A percentile compares a stretch with the other conserved stretches of the same genome.
Evolutionary conservation across 805 yeast genomes (phyloP).

Genomic region (Kockiozyma suomiensis): DNA sequence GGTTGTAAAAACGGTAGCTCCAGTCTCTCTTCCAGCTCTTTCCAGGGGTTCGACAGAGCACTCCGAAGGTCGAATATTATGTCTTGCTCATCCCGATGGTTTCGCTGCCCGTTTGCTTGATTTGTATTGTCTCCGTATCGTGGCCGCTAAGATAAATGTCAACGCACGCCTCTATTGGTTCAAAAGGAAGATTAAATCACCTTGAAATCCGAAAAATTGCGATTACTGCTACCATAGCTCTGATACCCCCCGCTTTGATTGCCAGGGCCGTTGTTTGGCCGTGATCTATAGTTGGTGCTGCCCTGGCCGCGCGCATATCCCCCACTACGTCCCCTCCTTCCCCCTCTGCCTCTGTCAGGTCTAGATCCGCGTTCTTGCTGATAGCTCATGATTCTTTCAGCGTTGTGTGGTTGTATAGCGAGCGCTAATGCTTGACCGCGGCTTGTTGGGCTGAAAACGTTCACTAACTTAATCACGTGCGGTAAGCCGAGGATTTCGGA

Average conservation of each 20-base stretch:
- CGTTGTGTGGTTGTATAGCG: neutral
- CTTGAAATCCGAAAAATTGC: neutral
- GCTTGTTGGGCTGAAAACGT: neutral
- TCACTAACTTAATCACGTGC: slow-evolving; percentile 3
- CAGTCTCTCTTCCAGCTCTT: slow-evolving; percentile 18
- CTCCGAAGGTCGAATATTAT: slow-evolving; percentile 3
- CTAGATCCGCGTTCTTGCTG: neutral
- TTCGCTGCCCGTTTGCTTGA: neutral
- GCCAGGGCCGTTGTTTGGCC: neutral
- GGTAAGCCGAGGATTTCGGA: slow-evolving; percentile 4
- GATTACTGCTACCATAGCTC: neutral
- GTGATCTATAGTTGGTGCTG: neutral
- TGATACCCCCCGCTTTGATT: slow-evolving; percentile 11
- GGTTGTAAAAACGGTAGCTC: slow-evolving; percentile 20
- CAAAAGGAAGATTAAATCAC: neutral
- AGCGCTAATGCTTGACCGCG: neutral
- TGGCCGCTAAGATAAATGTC: neutral
- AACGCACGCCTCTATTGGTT: neutral
- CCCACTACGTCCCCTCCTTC: slow-evolving; percentile 5
- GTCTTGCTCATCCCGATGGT: neutral
- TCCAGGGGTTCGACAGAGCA: slow-evolving; percentile 31
- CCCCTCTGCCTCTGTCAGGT: slow-evolving; percentile 1
- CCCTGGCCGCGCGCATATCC: slow-evolving; percentile 6
- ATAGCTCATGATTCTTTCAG: neutral
- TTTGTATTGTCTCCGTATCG: slow-evolving; percentile 1